Evolutionary conservation across 345 rosid genomes (phyloP), one percentile per base, ranked within the genome.

Genomic region (Citrus inodora): DNA sequence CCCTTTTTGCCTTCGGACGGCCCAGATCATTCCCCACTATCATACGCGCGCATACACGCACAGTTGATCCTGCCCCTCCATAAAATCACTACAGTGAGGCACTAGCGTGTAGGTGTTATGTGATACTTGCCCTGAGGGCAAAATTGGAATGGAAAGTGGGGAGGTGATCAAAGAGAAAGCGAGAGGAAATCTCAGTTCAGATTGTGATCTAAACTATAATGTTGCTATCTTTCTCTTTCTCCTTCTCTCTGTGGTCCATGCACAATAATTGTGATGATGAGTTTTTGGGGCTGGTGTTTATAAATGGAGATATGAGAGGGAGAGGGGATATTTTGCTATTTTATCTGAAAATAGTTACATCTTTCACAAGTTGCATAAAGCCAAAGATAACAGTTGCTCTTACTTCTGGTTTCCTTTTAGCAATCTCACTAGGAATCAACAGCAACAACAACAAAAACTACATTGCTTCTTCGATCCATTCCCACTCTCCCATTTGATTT

Each of bases 281-380:
- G 33, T 11, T 30, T 64, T 30, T 1, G n/a, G 35, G 74, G 48
- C n/a, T 22, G 76, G 78, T 66, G 46, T 73, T 13, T 24, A 51
- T 55, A 37, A 25, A 37, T 60, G 28, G 67, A 77, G 32, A 64
- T 11, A 30, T 62, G 63, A 58, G 40, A 77, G 53, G 32, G 9
- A 16, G 22, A 63, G 17, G 79, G 72, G 88, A 82, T 87, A 86
- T 85, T 85, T 83, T 74, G 91, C 80, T 73, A 81, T 84, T 67
- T 86, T 84, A 76, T 83, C 77, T 75, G 46, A 67, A 85, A 86
- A 82, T 80, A 70, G 89, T 84, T 81, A 74, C 78, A 82, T 78
- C 73, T 84, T 85, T 90, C 86, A 75, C 91, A 83, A 83, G 84
- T 81, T 87, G 93, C 84, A 82, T 81, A 88, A 91, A 92, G 90